phyloP scores from a whole-genome alignment of 192 early-diverging fungal species.

The Rhizoclosmatium sp. region DNA sequence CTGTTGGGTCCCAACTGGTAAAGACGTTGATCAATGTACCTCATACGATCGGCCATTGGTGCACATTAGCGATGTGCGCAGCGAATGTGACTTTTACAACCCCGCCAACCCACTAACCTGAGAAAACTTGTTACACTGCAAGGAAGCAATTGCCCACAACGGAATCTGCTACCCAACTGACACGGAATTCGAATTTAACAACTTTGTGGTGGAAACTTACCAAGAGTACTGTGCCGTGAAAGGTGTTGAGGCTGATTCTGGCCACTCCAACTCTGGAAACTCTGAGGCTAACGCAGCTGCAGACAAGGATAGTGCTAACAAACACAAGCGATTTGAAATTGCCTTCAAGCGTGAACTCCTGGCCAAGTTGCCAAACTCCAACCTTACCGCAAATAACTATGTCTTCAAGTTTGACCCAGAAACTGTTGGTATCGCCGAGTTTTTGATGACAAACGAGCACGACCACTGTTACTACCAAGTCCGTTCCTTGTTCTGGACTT shows the following conservation, averaged over 20 bases:
- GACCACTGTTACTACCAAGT: slow-evolving; percentile 46
- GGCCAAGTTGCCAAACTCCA: slow-evolving; percentile 20
- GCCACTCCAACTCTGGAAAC: too few relatives aligned
- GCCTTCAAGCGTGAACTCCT: background rate
- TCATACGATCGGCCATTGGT: background rate
- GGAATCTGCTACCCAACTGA: slow-evolving; percentile 14
- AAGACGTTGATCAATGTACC: slow-evolving; percentile 35
- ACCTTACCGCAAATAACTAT: slow-evolving; percentile 14
- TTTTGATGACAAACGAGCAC: slow-evolving; percentile 16
- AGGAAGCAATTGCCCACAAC: background rate
- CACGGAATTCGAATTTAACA: background rate
- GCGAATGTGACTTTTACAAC: slow-evolving; percentile 15
- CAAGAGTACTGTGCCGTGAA: background rate
- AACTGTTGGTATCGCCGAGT: background rate
- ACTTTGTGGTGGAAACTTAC: slow-evolving; percentile 11
- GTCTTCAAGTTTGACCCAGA: slow-evolving; percentile 18
- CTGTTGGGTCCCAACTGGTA: slow-evolving; percentile 32
- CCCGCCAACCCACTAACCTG: background rate
- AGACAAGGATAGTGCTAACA: background rate
- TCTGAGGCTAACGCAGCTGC: background rate
- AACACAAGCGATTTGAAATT: background rate
- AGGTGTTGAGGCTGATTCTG: background rate
- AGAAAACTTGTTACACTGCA: background rate
- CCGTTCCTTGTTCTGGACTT: slow-evolving; percentile 38
- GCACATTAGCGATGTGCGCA: slow-evolving; percentile 1